Evolutionary conservation across 116 monocot species (phyloP).

Genomic region (Cymodocea nodosa): DNA sequence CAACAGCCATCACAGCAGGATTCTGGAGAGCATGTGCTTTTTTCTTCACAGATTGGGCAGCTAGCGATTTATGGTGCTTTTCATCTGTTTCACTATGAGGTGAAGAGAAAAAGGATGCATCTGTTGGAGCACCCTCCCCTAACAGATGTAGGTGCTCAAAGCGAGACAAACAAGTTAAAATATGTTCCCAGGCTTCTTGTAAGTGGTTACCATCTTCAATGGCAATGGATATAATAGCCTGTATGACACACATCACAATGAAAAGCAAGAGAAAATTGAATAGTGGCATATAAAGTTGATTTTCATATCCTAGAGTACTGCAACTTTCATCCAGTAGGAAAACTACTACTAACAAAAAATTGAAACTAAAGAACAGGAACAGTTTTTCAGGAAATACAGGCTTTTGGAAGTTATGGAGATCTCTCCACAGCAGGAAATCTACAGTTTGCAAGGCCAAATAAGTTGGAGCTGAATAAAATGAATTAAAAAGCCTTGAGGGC

Average conservation of each 20-base stretch:
- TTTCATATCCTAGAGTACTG: too few species aligned
- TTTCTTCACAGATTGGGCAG: constrained; percentile 37
- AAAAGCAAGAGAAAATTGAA: neutral
- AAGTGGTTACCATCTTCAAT: constrained; percentile 96
- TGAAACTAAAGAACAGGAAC: too few species aligned
- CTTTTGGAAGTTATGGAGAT: too few species aligned
- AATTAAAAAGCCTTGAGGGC: too few species aligned
- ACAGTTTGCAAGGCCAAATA: too few species aligned
- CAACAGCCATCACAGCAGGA: constrained; percentile 85
- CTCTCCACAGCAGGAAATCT: too few species aligned
- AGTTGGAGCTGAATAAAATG: too few species aligned
- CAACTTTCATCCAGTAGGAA: too few species aligned
- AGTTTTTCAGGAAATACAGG: too few species aligned
- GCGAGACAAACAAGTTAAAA: constrained; percentile 92
- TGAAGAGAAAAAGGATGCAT: constrained; percentile 76
- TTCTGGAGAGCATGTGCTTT: constrained; percentile 85
- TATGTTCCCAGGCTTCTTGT: constrained; percentile 92
- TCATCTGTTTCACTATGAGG: constrained; percentile 45
- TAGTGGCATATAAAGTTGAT: neutral
- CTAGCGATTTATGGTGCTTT: constrained; percentile 37
- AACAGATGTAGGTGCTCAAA: constrained; percentile 96
- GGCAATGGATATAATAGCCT: constrained; percentile 97
- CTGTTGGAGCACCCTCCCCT: constrained; percentile 87
- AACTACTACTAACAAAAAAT: too few species aligned
- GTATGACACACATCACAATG: constrained; percentile 2